These are phyloP conservation scores for Leptodontidium sp. DNA, from an alignment of 2,329 filamentous ascomycete genomes.

Conservation along the genomic window DNA sequence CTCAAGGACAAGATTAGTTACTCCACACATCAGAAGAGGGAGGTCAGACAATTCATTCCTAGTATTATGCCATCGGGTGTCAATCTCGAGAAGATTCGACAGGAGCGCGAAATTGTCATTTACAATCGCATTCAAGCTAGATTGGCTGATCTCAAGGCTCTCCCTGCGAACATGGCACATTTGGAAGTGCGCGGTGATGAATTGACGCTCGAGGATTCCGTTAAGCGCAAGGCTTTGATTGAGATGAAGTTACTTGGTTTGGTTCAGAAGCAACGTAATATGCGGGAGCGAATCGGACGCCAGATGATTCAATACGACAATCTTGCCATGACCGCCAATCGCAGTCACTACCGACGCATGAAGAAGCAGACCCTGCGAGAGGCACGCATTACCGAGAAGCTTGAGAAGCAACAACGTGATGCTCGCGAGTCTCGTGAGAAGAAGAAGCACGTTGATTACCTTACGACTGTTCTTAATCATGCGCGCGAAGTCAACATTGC, in stretches of 20 bases:
- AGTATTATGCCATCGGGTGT: conserved; percentile 89
- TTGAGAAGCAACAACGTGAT: conserved; percentile 98
- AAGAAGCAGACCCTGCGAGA: conserved; percentile 98
- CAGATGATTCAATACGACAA: conserved; percentile 97
- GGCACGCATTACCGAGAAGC: conserved; percentile 96
- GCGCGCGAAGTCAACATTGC: conserved; percentile 77
- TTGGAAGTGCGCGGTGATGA: conserved; percentile 81
- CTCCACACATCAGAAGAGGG: conserved; percentile 77
- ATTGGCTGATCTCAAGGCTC: conserved; percentile 81
- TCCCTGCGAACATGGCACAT: conserved; percentile 85
- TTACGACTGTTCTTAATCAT: conserved; percentile 86
- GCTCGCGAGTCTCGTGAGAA: conserved; percentile 95
- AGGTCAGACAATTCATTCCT: conserved; percentile 81
- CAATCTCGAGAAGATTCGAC: conserved; percentile 84
- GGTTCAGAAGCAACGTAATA: conserved; percentile 85
- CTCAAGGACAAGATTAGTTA: conserved; percentile 71
- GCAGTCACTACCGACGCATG: conserved; percentile 86
- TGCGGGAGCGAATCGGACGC: conserved; percentile 86
- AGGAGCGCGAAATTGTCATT: conserved; percentile 86
- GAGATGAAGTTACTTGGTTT: conserved; percentile 92
- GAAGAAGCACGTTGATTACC: conserved; percentile 94
- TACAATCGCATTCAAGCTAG: conserved; percentile 90
- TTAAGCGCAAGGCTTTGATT: conserved; percentile 90
- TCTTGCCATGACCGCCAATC: conserved; percentile 95
- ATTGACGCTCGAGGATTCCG: conserved; percentile 76